A percentile compares a stretch with the other conserved stretches of the same genome.
phyloP scores from a whole-genome alignment of 441 rosid genomes.

The Gossypium laxum region DNA sequence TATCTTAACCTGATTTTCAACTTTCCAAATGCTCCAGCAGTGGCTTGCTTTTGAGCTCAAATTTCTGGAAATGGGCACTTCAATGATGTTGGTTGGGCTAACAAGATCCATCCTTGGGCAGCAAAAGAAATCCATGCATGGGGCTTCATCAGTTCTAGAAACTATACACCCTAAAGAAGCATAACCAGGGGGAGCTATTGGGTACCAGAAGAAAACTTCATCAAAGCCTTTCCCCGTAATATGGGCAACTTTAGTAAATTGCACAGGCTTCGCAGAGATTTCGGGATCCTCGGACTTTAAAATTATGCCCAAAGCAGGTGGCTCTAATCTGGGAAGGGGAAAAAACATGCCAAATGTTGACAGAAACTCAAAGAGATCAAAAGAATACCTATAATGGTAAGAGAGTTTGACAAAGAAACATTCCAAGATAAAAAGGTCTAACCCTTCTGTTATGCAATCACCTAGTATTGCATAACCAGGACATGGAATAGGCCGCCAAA shows the following conservation, averaged over 20 bases:
- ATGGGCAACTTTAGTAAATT: constrained; percentile 81
- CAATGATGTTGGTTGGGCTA: constrained; percentile 69
- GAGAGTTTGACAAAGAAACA: constrained; percentile 7
- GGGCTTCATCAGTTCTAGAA: constrained; percentile 69
- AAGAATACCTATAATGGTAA: background rate
- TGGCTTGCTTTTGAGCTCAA: constrained; percentile 66
- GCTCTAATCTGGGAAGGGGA: constrained; percentile 62
- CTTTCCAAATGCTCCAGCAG: constrained; percentile 98
- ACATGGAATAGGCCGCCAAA: constrained; percentile 88
- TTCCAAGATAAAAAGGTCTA: constrained; percentile 21
- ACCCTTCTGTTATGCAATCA: constrained; percentile 97
- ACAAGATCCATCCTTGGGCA: constrained; percentile 98
- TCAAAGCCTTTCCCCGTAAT: constrained; percentile 77
- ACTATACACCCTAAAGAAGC: constrained; percentile 85
- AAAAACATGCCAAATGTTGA: constrained; percentile 19
- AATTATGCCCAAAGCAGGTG: constrained; percentile 77
- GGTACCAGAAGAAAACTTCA: constrained; percentile 94
- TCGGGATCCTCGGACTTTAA: constrained; percentile 72
- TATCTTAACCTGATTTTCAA: constrained; percentile 81
- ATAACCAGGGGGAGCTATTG: constrained; percentile 96
- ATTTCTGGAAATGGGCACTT: constrained; percentile 69
- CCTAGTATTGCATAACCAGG: constrained; percentile 73
- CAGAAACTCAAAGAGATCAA: constrained; percentile 11
- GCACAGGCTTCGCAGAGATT: constrained; percentile 82
- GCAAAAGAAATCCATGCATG: constrained; percentile 52